Conservation (phyloP, 1,284 basidiomycete species). For the Phellopilus nigrolimitatus region DNA sequence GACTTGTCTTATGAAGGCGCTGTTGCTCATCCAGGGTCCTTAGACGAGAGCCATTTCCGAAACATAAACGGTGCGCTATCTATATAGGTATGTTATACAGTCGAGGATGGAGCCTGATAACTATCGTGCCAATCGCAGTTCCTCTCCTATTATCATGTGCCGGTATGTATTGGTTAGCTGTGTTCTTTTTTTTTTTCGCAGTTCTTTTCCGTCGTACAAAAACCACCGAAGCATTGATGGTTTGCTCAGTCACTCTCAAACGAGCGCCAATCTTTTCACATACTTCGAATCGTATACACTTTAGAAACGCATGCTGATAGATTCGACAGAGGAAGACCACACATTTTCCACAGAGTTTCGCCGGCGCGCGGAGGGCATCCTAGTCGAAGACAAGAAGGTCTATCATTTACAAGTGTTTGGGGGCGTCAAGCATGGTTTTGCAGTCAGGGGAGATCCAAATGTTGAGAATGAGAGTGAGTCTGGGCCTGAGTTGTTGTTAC, state of each 20-base stretch:
- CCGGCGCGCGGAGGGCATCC: slow-evolving; percentile 41
- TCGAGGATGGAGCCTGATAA: background rate
- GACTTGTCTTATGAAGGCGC: too few relatives aligned
- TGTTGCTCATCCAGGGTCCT: slow-evolving; percentile 51
- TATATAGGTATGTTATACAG: background rate
- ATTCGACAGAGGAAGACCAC: slow-evolving; percentile 37
- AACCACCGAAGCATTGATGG: too few relatives aligned
- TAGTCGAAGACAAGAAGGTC: slow-evolving; percentile 37
- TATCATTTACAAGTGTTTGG: slow-evolving; percentile 49
- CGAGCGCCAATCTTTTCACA: too few relatives aligned
- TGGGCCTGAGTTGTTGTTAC: too few relatives aligned
- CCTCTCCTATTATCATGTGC: too few relatives aligned
- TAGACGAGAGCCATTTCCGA: slow-evolving; percentile 44
- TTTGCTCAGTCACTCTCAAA: too few relatives aligned
- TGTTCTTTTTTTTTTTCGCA: too few relatives aligned
- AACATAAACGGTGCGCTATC: slow-evolving; percentile 44
- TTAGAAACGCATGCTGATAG: background rate
- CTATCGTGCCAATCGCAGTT: too few relatives aligned
- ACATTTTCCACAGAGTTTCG: slow-evolving; percentile 41
- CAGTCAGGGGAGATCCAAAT: slow-evolving; percentile 36
- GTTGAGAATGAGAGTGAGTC: slow-evolving; percentile 39
- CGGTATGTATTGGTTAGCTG: too few relatives aligned
- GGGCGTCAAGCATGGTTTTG: slow-evolving; percentile 43
- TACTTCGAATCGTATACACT: too few relatives aligned
- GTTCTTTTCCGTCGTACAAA: too few relatives aligned